Conservation (phyloP, 2,329 filamentous ascomycete genomes). For the Hypoxylon sp. region DNA sequence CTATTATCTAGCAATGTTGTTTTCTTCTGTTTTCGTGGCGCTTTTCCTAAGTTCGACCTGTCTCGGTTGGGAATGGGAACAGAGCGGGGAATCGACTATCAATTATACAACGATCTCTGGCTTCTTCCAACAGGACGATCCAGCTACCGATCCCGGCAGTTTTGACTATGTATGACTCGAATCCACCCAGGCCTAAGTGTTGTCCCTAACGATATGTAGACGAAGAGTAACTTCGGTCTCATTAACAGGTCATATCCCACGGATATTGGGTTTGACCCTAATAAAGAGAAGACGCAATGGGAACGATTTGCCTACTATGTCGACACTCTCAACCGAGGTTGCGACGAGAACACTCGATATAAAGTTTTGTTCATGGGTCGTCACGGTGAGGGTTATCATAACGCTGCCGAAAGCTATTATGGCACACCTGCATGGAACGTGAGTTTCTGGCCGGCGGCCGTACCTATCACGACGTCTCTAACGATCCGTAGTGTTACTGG, state of each 20-base stretch:
- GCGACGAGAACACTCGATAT: slow-evolving; percentile 64
- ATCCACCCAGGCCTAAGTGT: background rate
- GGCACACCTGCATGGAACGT: slow-evolving; percentile 78
- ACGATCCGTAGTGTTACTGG: slow-evolving; percentile 70
- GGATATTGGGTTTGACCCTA: slow-evolving; percentile 58
- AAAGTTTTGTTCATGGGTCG: slow-evolving; percentile 77
- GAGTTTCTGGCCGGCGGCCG: slow-evolving; percentile 46
- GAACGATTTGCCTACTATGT: slow-evolving; percentile 72
- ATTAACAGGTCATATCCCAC: slow-evolving; percentile 72
- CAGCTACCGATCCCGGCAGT: slow-evolving; percentile 63
- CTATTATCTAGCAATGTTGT: slow-evolving; percentile 35
- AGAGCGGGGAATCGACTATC: slow-evolving; percentile 56
- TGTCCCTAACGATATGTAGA: slow-evolving; percentile 55
- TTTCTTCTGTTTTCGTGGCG: slow-evolving; percentile 30
- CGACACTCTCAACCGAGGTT: slow-evolving; percentile 63
- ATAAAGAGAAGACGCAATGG: slow-evolving; percentile 69
- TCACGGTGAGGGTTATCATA: slow-evolving; percentile 76
- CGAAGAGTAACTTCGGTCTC: slow-evolving; percentile 72
- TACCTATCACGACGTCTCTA: slow-evolving; percentile 23
- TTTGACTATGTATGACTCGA: slow-evolving; percentile 71
- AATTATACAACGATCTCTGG: slow-evolving; percentile 71
- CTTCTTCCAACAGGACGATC: slow-evolving; percentile 74
- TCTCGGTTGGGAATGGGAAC: slow-evolving; percentile 44
- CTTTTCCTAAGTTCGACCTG: slow-evolving; percentile 42
- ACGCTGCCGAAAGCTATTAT: slow-evolving; percentile 73